A percentile compares a stretch with the other conserved stretches of the same genome.
phyloP scores from a whole-genome alignment of 129 eudicot species.

The Flaveria ramosissima region DNA sequence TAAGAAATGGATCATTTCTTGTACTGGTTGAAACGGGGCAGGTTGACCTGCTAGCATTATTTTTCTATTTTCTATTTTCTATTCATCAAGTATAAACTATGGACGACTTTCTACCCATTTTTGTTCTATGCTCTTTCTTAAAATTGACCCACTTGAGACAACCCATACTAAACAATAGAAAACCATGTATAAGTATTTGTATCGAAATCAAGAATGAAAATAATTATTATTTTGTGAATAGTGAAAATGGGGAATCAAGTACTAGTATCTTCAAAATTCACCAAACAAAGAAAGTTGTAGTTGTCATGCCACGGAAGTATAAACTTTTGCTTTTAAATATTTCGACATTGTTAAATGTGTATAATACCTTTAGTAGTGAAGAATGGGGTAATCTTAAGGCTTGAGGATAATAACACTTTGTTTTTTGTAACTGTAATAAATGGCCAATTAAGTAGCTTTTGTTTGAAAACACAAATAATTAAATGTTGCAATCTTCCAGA shows the following conservation, averaged over 20 bases:
- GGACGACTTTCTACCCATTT: background rate
- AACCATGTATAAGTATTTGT: background rate
- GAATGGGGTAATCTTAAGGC: background rate
- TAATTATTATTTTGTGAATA: background rate
- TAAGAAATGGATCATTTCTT: background rate
- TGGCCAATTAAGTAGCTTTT: background rate
- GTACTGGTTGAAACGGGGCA: background rate
- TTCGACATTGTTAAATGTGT: background rate
- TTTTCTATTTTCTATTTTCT: background rate
- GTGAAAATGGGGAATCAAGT: background rate
- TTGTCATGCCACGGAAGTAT: background rate
- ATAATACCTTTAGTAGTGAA: background rate
- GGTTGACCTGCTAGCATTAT: background rate
- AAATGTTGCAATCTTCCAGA: slow-evolving; percentile 3
- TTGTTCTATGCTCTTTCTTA: background rate
- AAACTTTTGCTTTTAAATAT: background rate
- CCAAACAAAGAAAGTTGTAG: background rate
- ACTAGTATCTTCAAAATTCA: background rate
- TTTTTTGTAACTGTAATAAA: background rate
- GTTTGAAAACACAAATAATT: background rate
- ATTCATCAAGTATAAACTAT: background rate
- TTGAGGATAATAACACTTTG: background rate
- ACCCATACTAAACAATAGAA: background rate
- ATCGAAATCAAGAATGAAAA: background rate
- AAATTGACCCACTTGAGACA: background rate